Evolutionary conservation across 108 stramenopile genomes (phyloP).

Genomic region (Conticribra guillardii): DNA sequence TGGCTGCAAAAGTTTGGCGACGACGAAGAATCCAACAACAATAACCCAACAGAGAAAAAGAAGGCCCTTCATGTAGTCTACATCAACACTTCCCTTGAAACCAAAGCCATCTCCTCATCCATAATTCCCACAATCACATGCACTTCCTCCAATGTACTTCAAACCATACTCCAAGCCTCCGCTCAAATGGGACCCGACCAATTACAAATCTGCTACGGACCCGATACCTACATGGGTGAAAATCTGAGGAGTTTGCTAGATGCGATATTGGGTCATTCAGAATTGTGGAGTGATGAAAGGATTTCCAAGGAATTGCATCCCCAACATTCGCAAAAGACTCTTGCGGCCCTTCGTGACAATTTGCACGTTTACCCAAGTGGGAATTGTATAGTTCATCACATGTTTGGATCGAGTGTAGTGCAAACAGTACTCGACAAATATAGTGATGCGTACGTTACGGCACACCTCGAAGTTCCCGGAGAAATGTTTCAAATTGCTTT

Average conservation of each 20-base stretch:
- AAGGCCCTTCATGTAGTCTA: slow-evolving; percentile 89
- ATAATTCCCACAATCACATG: slow-evolving; percentile 95
- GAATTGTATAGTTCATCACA: slow-evolving; percentile 96
- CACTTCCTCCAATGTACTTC: slow-evolving; percentile 90
- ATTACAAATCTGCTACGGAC: slow-evolving; percentile 87
- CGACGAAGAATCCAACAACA: no score
- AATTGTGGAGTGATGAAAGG: slow-evolving; percentile 69
- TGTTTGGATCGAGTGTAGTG: slow-evolving; percentile 88
- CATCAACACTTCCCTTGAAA: slow-evolving; percentile 95
- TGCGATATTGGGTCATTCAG: slow-evolving; percentile 39
- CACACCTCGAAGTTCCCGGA: slow-evolving; percentile 96
- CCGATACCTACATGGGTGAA: slow-evolving; percentile 96
- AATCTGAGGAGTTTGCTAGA: slow-evolving; percentile 83
- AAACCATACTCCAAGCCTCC: slow-evolving; percentile 89
- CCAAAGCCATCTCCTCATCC: slow-evolving; percentile 81
- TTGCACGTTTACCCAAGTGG: slow-evolving; percentile 83
- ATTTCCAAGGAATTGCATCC: slow-evolving; percentile 74
- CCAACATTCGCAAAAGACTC: slow-evolving; percentile 54
- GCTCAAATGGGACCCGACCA: slow-evolving; percentile 72
- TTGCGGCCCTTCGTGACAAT: slow-evolving; percentile 63
- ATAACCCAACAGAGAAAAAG: no score
- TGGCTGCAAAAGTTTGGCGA: slow-evolving; percentile 69
- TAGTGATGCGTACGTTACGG: slow-evolving; percentile 87
- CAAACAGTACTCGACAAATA: slow-evolving; percentile 71
- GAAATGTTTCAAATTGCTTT: slow-evolving; percentile 98